phyloP scores from a whole-genome alignment of 2,329 filamentous ascomycete genomes.

The Nemania sp. region DNA sequence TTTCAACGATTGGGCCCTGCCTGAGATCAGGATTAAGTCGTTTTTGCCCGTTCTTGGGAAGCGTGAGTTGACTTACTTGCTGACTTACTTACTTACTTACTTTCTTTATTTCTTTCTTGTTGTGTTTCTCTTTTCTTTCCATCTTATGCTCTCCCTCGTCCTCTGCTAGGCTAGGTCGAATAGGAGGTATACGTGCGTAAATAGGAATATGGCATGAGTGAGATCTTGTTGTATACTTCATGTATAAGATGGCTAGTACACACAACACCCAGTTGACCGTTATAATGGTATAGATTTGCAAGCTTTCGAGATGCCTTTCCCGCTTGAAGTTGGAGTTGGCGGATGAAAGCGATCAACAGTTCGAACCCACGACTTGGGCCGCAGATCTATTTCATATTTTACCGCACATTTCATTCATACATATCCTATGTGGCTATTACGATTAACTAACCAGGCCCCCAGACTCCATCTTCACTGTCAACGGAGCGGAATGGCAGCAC shows the following conservation, averaged over 20 bases:
- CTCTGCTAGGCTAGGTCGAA: not conserved
- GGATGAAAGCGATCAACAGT: no score
- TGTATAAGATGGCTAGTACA: no score
- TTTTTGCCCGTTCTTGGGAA: conserved; percentile 60
- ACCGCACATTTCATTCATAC: not conserved
- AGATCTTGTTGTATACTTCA: no score
- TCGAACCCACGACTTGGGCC: not conserved
- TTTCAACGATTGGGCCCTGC: conserved; percentile 63
- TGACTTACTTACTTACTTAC: no score
- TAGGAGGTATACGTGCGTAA: not conserved
- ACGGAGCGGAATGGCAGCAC: conserved; percentile 66
- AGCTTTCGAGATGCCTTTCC: no score
- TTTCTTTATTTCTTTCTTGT: not conserved
- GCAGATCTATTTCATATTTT: not conserved
- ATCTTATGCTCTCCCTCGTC: not conserved
- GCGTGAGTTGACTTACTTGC: conserved; percentile 45
- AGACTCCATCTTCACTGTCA: conserved; percentile 65
- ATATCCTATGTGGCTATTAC: no score
- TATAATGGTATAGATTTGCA: no score
- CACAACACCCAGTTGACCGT: no score
- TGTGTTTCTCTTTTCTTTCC: not conserved
- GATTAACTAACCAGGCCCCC: conserved; percentile 1
- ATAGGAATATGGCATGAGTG: no score
- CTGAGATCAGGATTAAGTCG: conserved; percentile 52
- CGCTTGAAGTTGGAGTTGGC: no score